Percentiles rank a stretch among this genome's conserved stretches.
phyloP scores from a whole-genome alignment of 441 rosid species.

The Populus hybrid region DNA sequence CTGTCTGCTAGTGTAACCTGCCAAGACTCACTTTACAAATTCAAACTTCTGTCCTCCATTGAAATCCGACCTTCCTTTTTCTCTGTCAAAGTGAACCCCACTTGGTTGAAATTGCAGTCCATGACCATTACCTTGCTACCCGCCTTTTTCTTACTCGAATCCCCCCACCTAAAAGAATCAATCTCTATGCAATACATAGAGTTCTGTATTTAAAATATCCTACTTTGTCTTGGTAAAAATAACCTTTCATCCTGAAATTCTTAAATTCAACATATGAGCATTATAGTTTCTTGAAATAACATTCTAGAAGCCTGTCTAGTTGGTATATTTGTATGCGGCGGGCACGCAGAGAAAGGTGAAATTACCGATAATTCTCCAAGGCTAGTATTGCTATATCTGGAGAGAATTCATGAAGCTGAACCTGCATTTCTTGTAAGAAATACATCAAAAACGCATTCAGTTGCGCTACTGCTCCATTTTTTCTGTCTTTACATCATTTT shows the following conservation, averaged over 20 bases:
- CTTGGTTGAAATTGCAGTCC: slow-evolving; percentile 30
- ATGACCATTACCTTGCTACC: slow-evolving; percentile 24
- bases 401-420: background rate
- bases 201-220: slow-evolving; percentile 13
- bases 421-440: background rate
- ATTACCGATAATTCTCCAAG: background rate
- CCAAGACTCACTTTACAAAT: slow-evolving; percentile 14
- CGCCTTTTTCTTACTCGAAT: slow-evolving; percentile 8
- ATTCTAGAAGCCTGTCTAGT: background rate
- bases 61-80: slow-evolving; percentile 15
- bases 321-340: background rate
- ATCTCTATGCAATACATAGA: slow-evolving; percentile 25
- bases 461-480: no score
- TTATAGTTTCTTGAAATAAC: background rate
- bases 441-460: background rate
- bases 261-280: slow-evolving; percentile 6
- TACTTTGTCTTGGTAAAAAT: slow-evolving; percentile 7
- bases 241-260: slow-evolving; percentile 3
- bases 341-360: background rate
- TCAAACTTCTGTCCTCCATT: background rate
- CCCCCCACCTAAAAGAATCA: slow-evolving; percentile 17
- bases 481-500: background rate
- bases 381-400: background rate
- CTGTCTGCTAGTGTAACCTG: slow-evolving; percentile 15
- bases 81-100: slow-evolving; percentile 36